Evolutionary conservation across 495 filamentous ascomycete genomes (phyloP).

Genomic region (Annulohypoxylon stygium): DNA sequence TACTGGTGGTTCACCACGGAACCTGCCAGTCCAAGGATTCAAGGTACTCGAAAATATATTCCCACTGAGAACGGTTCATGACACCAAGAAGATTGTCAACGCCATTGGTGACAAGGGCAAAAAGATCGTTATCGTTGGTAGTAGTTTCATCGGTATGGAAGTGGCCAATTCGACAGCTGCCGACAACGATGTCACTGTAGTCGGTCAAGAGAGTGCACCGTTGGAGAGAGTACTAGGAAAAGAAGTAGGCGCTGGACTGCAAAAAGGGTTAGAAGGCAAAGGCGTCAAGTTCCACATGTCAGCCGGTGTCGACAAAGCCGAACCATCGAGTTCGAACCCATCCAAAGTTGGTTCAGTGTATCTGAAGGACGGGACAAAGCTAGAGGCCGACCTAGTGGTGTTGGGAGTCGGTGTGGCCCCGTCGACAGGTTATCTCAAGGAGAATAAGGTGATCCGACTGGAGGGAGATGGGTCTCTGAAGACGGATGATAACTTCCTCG

Average conservation of each 20-base stretch:
- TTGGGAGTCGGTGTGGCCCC: conserved; percentile 91
- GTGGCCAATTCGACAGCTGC: conserved; percentile 81
- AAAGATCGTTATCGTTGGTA: conserved; percentile 92
- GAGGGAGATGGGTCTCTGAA: conserved; percentile 84
- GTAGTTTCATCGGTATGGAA: conserved; percentile 97
- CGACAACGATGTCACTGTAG: conserved; percentile 83
- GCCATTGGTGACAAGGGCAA: conserved; percentile 88
- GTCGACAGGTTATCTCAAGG: conserved; percentile 85
- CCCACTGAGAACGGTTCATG: conserved; percentile 77
- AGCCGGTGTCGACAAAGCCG: conserved; percentile 84
- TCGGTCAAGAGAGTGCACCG: conserved; percentile 92
- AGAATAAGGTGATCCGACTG: conserved; percentile 74
- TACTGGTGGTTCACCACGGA: conserved; percentile 83
- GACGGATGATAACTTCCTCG: conserved; percentile 81
- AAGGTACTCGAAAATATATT: conserved; percentile 90
- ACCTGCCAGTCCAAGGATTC: conserved; percentile 86
- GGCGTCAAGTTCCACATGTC: conserved; percentile 89
- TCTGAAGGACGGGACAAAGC: conserved; percentile 86
- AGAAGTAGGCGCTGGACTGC: conserved; percentile 84
- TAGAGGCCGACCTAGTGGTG: conserved; percentile 90
- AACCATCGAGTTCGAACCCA: conserved; percentile 71
- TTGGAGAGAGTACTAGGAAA: conserved; percentile 89
- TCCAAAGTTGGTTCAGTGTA: conserved; percentile 82
- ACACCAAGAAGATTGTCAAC: conserved; percentile 78
- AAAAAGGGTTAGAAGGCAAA: conserved; percentile 79